Evolutionary conservation across 2,329 filamentous ascomycete species (phyloP), one percentile per base, ranked within the genome.

Genomic region (Dactylella cylindrospora): DNA sequence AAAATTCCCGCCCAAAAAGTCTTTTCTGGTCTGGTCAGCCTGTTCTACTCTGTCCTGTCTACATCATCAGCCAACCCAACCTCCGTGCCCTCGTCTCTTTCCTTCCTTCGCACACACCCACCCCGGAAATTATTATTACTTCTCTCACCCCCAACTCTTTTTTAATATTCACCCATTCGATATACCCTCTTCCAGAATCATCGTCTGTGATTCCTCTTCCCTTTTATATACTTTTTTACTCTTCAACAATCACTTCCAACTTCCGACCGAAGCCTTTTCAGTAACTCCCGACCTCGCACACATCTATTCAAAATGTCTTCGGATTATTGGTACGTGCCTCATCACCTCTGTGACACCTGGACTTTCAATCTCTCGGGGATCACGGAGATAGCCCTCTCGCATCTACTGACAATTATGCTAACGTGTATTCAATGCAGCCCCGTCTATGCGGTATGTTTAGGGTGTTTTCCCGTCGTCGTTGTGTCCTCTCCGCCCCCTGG

Each of bases 371-470:
- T 19, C 15, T 15, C 19, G 10, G 6, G 5, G 36, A 40, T 10
- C 36, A 40, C 20, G 6, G 19, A 40, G 36, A 33, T n/a, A 31
- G n/a, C 46, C 25, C 20, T 28, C 8, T 12, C 10, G 7, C 15
- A 23, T 33, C 31, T 25, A 5, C 20, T 20, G 10, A 6, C 25
- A 6, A 13, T 15, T 44, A 8, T 62, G 47, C 65, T 64, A 47
- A 49, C 72, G 66, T 71, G 70, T 71, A 66, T 68, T 69, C 70
- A 67, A 44, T 73, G 66, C 71, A 98, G 91, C 80, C 91, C 91
- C 78, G 91, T 95, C 73, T 98, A 97, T 80, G 89, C 93, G 82
- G 93, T 97, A 84, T 89, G 91, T 95, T 72, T 67, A 65, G 67
- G 60, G 35, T 64, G 54, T 60, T 43, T 38, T 29, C 29, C 33